Base-by-base conservation (phyloP, 345 rosid species). In the Crucihimalaya himalaica region DNA sequence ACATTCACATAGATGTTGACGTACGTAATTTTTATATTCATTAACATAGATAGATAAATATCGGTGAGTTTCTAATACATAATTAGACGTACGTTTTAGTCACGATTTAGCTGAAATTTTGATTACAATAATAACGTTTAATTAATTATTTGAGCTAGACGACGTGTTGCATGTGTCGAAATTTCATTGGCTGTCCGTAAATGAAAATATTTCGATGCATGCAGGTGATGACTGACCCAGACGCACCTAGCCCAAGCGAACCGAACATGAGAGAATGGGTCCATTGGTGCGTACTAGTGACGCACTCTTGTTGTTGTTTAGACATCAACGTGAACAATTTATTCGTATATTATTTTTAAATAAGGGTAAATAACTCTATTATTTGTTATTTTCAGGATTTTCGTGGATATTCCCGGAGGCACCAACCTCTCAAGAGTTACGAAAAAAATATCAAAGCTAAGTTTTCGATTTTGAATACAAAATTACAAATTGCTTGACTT, bases 221-320 rank as follows among this genome's bases (percentile, higher is more conserved):
- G 64, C 70, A 90, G 98, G 87, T 90, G 77, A 92, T 92, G 98
- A 87, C 84, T 21, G 97, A 92, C 72, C 97, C 98, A 47, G 98
- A 92, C 70, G 98, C 98, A 21, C 98, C 98, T 4, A 90, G 97
- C 52, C 98, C 98, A 8, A 88, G 98, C 63, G 97, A 90, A 71
- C 98, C 98, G 2, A 80, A 72, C 81, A 76, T 86, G 91, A 78
- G 98, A 64, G 98, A 93, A 71, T 88, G 93, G 97, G 80, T 87
- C 66, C 98, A 93, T 51, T 93, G 98, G 98, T 92, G n/a, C 4
- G 78, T 70, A 29, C n/a, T 19, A 35, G 40, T 74, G 54, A 57
- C 25, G 0, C 20, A 54, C 20, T 53, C 37, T 39, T 2, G 9
- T 25, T 23, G 23, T 51, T 34, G 2, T 32, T 4, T 71, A 12